A percentile compares a stretch with the other conserved stretches of the same genome.
Conservation (phyloP, 371 early-diverging fungal genomes). For the Syncephalis plumigaleata region DNA sequence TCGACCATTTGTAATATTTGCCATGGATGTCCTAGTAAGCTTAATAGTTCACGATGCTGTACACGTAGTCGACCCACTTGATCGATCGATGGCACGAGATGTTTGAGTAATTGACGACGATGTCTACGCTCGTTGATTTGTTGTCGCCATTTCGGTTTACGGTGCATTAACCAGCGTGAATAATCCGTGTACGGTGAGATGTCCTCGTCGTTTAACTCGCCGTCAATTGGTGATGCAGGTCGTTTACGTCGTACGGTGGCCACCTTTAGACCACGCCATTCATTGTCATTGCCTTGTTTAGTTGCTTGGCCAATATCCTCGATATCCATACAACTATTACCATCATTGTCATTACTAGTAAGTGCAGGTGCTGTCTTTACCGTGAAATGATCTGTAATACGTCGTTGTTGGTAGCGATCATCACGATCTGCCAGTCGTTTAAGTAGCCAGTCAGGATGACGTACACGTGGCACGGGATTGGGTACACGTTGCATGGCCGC, state of each 20-base stretch:
- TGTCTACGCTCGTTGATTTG: constrained; percentile 29
- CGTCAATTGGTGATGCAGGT: constrained; percentile 1
- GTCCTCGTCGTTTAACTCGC: background rate
- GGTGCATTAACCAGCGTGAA: constrained; percentile 36
- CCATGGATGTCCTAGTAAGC: constrained; percentile 42
- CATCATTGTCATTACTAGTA: background rate
- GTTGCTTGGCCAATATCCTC: constrained; percentile 28
- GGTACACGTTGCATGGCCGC: constrained; percentile 92
- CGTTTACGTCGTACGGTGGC: background rate
- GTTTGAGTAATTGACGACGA: constrained; percentile 6
- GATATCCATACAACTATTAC: constrained; percentile 23
- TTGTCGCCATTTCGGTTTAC: constrained; percentile 54
- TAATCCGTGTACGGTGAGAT: constrained; percentile 21
- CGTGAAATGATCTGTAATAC: constrained; percentile 72
- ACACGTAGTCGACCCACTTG: too few relatives aligned
- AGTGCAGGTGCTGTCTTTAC: constrained; percentile 10
- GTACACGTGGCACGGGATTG: constrained; percentile 88
- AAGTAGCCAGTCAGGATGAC: constrained; percentile 90
- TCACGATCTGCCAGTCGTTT: constrained; percentile 53
- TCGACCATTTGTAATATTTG: constrained; percentile 71
- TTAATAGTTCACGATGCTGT: constrained; percentile 8
- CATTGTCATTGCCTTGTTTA: background rate
- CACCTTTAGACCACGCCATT: too few relatives aligned
- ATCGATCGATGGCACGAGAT: too few relatives aligned
- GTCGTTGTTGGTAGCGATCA: constrained; percentile 64